These are phyloP conservation scores for Edaphochlamys debaryana DNA, from an alignment of 139 green algal genomes.

Conservation along the genomic window DNA sequence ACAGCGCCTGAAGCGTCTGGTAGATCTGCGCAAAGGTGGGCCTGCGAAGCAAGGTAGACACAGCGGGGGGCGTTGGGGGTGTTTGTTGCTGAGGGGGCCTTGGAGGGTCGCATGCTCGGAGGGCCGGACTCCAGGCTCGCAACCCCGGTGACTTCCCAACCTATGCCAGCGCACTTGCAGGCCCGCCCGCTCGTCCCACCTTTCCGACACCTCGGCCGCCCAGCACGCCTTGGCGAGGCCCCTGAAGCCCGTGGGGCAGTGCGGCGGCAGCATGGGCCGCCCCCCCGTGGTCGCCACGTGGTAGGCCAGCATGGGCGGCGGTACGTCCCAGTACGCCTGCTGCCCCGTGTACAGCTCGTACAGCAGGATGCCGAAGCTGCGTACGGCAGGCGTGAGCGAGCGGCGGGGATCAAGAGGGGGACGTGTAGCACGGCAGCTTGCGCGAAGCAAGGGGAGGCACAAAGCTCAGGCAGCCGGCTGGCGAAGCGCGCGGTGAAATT, in stretches of 20 bases:
- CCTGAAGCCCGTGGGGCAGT: conserved; percentile 1
- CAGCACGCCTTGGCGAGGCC: conserved; percentile 24
- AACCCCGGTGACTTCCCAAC: background rate
- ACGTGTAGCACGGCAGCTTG: no score
- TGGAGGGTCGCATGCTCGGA: background rate
- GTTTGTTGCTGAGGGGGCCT: no score
- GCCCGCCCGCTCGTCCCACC: background rate
- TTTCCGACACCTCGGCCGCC: background rate
- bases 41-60: background rate
- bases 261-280: conserved; percentile 1
- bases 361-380: conserved; percentile 6
- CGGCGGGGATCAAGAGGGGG: no score
- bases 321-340: conserved; percentile 23
- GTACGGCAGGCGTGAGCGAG: no score
- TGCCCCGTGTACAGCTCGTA: conserved; percentile 39
- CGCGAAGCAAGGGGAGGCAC: no score
- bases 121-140: background rate
- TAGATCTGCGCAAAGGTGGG: conserved; percentile 14
- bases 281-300: conserved; percentile 25
- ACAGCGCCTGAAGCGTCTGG: background rate
- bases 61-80: no score
- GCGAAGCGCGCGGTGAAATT: no score
- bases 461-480: conserved; percentile 9
- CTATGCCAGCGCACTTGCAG: background rate
- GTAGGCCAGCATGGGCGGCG: conserved; percentile 37